These are phyloP conservation scores for Neofusicoccum cordaticola DNA, from an alignment of 2,329 filamentous ascomycete genomes.

Conservation along the genomic window DNA sequence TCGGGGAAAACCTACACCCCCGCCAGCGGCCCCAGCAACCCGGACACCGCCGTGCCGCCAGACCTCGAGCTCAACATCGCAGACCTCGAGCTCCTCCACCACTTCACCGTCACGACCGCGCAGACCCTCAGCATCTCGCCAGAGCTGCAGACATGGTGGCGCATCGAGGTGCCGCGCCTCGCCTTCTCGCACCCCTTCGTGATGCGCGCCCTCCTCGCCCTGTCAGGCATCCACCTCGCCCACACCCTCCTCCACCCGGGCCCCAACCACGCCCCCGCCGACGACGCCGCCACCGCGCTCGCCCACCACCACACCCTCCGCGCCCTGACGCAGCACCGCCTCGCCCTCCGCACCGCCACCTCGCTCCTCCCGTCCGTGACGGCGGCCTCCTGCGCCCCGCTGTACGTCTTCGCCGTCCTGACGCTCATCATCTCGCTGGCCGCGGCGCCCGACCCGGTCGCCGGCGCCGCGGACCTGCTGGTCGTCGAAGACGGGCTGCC, in stretches of 20 bases:
- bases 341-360: slow-evolving; percentile 30
- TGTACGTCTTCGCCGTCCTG: slow-evolving; percentile 42
- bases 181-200: slow-evolving; percentile 44
- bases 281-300: too few relatives aligned
- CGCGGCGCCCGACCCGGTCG: slow-evolving; percentile 3
- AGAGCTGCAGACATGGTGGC: slow-evolving; percentile 23
- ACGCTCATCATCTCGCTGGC: slow-evolving; percentile 24
- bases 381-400: slow-evolving; percentile 28
- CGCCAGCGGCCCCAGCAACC: not conserved
- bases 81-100: slow-evolving; percentile 31
- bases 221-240: slow-evolving; percentile 46
- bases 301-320: slow-evolving; percentile 31
- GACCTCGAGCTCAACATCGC: slow-evolving; percentile 1
- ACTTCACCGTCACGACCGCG: slow-evolving; percentile 30
- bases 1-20: not conserved
- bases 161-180: slow-evolving; percentile 28
- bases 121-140: slow-evolving; percentile 22
- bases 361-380: slow-evolving; percentile 34
- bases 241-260: slow-evolving; percentile 28
- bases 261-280: slow-evolving; percentile 18
- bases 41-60: not conserved
- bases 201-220: slow-evolving; percentile 42
- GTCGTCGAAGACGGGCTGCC: slow-evolving; percentile 33
- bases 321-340: slow-evolving; percentile 33
- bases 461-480: slow-evolving; percentile 33